phyloP scores from a whole-genome alignment of 148 eudicot genomes.

The Chenopodium suecicum region DNA sequence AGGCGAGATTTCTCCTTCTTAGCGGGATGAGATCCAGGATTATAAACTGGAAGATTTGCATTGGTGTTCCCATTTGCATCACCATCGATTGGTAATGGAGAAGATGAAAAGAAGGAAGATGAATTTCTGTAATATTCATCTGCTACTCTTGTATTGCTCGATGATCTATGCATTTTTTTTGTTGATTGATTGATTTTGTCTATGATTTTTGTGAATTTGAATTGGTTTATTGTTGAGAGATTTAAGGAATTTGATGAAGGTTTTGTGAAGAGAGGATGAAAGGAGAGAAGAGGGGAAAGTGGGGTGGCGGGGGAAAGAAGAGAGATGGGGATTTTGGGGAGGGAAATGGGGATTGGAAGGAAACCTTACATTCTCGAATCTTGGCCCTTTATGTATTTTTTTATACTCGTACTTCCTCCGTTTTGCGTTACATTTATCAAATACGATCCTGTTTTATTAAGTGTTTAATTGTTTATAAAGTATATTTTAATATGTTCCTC shows the following conservation, averaged over 20 bases:
- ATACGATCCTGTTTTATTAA: too few relatives aligned
- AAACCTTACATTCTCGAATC: background rate
- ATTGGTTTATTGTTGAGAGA: too few relatives aligned
- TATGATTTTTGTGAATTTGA: too few relatives aligned
- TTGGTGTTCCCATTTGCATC: background rate
- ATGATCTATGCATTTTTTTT: constrained; percentile 56
- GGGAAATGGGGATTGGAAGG: background rate
- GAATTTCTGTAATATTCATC: constrained; percentile 46
- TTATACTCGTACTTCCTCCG: too few relatives aligned
- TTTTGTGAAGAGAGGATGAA: background rate
- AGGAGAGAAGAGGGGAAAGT: background rate
- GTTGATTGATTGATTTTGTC: background rate
- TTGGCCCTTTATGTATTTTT: too few relatives aligned
- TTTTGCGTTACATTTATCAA: too few relatives aligned
- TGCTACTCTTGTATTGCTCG: constrained; percentile 59
- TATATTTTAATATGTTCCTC: too few relatives aligned
- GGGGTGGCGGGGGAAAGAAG: background rate
- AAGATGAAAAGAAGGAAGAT: constrained; percentile 20
- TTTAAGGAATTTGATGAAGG: background rate
- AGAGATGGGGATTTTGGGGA: background rate
- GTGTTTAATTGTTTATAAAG: too few relatives aligned
- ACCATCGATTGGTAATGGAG: constrained; percentile 19
- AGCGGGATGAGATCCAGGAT: constrained; percentile 35
- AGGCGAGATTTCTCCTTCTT: constrained; percentile 54
- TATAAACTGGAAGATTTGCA: constrained; percentile 44